Evolutionary conservation across 2,329 filamentous ascomycete genomes (phyloP).

Genomic region (Diaporthe sp.): DNA sequence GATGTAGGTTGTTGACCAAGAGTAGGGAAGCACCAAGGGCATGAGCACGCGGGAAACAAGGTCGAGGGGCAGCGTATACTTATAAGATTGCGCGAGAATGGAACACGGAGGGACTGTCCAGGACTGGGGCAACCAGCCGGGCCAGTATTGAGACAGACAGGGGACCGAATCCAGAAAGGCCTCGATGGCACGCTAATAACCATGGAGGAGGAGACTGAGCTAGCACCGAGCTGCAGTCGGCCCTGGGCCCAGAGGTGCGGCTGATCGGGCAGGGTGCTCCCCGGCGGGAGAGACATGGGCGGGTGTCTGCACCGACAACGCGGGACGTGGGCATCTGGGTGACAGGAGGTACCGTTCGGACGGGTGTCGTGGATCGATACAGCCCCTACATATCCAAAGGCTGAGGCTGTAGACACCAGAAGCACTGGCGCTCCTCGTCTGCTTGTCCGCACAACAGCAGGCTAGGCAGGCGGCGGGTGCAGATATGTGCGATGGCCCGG

Average conservation of each 20-base stretch:
- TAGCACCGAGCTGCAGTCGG: constrained; percentile 15
- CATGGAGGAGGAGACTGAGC: constrained; percentile 15
- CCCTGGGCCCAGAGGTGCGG: constrained; percentile 21
- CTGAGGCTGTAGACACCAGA: not conserved
- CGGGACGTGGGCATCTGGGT: not conserved
- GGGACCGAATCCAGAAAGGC: constrained; percentile 29
- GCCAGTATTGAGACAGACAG: constrained; percentile 30
- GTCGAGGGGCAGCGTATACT: constrained; percentile 8
- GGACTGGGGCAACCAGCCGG: constrained; percentile 9
- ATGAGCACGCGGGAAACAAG: not conserved
- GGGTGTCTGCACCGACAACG: constrained; percentile 22
- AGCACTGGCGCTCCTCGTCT: not conserved
- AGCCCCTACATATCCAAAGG: not conserved
- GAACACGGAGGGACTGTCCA: constrained; percentile 15
- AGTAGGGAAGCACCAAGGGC: not conserved
- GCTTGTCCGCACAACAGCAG: not conserved
- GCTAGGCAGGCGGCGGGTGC: not conserved
- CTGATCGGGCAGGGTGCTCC: constrained; percentile 8
- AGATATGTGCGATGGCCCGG: not conserved
- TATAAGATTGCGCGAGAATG: constrained; percentile 27
- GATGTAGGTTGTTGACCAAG: not conserved
- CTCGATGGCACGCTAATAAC: constrained; percentile 30
- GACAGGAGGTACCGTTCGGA: not conserved
- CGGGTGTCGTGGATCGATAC: not conserved
- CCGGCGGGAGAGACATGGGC: constrained; percentile 10